Conservation (phyloP, 225 moss, liverwort and hornwort genomes). For the Pseudisothecium myosuroides region DNA sequence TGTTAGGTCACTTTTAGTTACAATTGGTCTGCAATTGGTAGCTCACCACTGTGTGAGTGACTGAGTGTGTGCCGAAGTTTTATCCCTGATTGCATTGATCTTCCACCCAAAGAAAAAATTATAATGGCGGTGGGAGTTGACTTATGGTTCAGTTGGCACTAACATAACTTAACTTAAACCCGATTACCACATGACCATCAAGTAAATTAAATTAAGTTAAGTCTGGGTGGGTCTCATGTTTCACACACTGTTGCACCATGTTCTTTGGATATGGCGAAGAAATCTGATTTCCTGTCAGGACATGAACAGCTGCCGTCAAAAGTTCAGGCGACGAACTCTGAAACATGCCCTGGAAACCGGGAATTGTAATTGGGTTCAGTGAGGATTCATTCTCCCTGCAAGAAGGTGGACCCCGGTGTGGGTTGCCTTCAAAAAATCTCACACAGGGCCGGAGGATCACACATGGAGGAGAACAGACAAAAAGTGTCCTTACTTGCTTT, state of each 20-base stretch:
- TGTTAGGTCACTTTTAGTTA: not conserved
- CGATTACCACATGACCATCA: not conserved
- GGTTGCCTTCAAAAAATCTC: not conserved
- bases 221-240: not conserved
- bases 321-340: not conserved
- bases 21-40: not conserved
- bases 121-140: not conserved
- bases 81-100: not conserved
- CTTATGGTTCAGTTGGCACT: not conserved
- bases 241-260: not conserved
- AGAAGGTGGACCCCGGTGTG: not conserved
- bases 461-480: not conserved
- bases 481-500: not conserved
- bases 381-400: not conserved
- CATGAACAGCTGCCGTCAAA: not conserved
- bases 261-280: not conserved
- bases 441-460: not conserved
- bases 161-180: not conserved
- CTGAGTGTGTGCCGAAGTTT: not conserved
- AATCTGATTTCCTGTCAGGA: not conserved
- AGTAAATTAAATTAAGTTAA: not conserved
- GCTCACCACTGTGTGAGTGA: not conserved
- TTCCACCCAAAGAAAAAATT: not conserved
- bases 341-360: not conserved
- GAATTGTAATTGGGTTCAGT: not conserved